Evolutionary conservation across 2,329 filamentous ascomycete genomes (phyloP), one percentile per base, ranked within the genome.

Genomic region (Ophiostoma montium): DNA sequence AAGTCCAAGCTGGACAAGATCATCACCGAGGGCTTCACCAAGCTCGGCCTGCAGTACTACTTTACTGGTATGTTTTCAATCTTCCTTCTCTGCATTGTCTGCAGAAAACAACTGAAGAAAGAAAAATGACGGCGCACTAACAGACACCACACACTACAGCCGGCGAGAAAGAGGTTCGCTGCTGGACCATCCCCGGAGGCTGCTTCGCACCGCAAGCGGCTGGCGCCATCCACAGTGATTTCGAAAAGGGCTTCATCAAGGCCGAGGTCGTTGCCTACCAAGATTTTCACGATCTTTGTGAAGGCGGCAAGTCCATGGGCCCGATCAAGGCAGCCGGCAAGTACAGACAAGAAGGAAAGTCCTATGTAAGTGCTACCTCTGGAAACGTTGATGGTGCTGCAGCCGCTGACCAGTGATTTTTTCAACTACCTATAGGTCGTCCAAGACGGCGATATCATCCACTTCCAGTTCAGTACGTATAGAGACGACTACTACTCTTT

Each of bases 181-280:
- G 67, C 54, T 70, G 67, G 67, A 67, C 66, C 0, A 63, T 98
- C 63, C 80, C 92, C 50, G 88, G 85, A 60, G 88, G 87, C 58
- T 94, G 84, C 62, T 96, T 96, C 73, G 92, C 92, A 12, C 92
- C 92, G 18, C 85, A 92, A 62, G 92, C 92, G 46, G 92, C 92
- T 35, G 92, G 92, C 74, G 92, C 96, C 54, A 98, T 98, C 57
- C 92, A 98, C 70, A 86, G 82, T 58, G 92, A 98, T 65, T 96
- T 98, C 57, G 92, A 96, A 69, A 96, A 96, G 80, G 96, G 92
- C 1, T 98, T 98, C 65, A 98, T 70, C 57, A 70, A 70, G 52
- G 67, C 67, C 7, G 67, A 70, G 49, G 67, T 70, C 5, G 67
- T 70, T 2, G 60, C 66, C 2, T 70, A 67, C 54, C 64, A 68